Evolutionary conservation across 2,329 filamentous ascomycete species (phyloP), one percentile per base, ranked within the genome.

Genomic region (Diaporthe humulicola): DNA sequence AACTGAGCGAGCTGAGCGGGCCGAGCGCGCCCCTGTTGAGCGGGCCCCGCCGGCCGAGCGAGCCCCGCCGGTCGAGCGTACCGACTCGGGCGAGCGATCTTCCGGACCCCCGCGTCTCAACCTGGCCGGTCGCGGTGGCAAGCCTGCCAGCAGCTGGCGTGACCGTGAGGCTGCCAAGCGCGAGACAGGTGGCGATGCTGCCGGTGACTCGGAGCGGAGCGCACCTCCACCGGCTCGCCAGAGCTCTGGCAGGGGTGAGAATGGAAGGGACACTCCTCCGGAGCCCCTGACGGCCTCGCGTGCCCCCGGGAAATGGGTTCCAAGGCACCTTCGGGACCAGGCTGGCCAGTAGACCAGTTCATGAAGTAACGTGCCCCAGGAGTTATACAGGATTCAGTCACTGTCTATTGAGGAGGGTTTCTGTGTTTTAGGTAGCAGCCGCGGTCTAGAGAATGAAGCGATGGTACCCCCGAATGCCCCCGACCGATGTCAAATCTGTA

Each of bases 241-340:
- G 56, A 84, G 82, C 48, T 87, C 87, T 67, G 83, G 83, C 73
- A 83, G 85, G 71, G 84, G 80, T 70, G 86, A 87, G 79, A 84
- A 84, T 73, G 82, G 81, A 66, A 81, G 83, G 61, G 84, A 84
- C 64, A 80, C 86, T 69, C 81, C 87, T 64, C 78, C 84, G 50
- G 89, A 91, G 83, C 78, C 86, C 64, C 84, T 90, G 75, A 88
- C 87, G 80, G 82, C 90, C 22, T 87, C 88, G 56, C 88, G 90
- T 56, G 86, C 83, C 38, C 79, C 88, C 60, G 90, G 90, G 78
- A 92, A 91, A 82, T 93, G 88, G 84, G 89, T 92, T 79, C 91
- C 91, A 71, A 85, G 79, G 79, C 82, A 78, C 54, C 79, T 80
- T 36, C 79, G 79, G n/a, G 75, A 76, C 54, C 71, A 73, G 9